phyloP scores from a whole-genome alignment of 2,329 filamentous ascomycete species.

The Zopfia rhizophila region DNA sequence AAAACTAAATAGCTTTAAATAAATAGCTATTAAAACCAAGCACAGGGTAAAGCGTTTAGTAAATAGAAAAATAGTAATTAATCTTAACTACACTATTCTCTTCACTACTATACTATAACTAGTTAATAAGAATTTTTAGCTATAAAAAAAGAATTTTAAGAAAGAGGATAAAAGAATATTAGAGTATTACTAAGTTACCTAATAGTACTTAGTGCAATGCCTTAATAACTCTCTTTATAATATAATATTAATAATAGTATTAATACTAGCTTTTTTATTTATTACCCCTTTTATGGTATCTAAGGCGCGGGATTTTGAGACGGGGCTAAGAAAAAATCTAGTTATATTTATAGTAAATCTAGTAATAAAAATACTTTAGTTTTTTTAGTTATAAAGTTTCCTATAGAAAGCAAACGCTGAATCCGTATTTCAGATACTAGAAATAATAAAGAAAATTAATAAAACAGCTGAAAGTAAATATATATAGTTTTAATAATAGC shows the following conservation, averaged over 20 bases:
- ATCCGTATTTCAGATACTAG: no score
- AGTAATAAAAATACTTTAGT: conserved; percentile 8
- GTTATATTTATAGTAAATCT: conserved; percentile 3
- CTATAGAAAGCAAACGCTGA: background rate
- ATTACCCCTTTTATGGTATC: conserved; percentile 3
- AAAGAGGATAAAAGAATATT: conserved; percentile 1
- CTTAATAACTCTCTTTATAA: conserved; percentile 3
- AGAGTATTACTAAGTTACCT: conserved; percentile 2
- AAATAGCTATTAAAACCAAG: background rate
- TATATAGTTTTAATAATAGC: no score
- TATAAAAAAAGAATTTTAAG: background rate
- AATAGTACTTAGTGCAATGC: conserved; percentile 4
- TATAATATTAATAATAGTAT: conserved; percentile 8
- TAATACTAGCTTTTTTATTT: conserved; percentile 5
- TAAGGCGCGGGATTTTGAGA: background rate
- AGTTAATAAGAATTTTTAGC: conserved; percentile 2
- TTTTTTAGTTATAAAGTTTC: conserved; percentile 1
- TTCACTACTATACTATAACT: background rate
- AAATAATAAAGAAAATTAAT: no score
- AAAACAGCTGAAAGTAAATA: no score
- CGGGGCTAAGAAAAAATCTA: conserved; percentile 4
- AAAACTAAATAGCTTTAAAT: conserved; percentile 1
- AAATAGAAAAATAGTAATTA: conserved; percentile 1
- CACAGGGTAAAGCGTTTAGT: background rate
- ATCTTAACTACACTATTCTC: conserved; percentile 4